Evolutionary conservation across 768 basidiomycete species (phyloP), one percentile per base, ranked within the genome.

Genomic region (Mycena albidolilacea): DNA sequence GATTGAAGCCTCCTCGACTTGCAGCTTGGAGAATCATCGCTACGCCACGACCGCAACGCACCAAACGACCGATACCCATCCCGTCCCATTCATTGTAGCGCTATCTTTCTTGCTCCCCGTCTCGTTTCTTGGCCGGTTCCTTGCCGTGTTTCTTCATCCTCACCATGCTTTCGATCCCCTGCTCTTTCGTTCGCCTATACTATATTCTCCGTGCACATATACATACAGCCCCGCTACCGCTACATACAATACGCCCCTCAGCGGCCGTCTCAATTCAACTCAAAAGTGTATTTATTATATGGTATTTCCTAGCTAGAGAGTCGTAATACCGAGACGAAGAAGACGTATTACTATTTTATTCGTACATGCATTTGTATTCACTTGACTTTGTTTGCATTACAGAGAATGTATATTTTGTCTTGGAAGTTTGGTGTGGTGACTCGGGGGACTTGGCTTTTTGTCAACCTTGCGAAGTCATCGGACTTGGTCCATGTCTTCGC

Each of bases 221-320:
- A 41, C 9, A 19, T 39, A 15, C 46, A n/a, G n/a, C n/a, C n/a
- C n/a, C n/a, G 19, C 15, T 12, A 30, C 54, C 12, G 12, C 30
- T 19, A 14, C 1, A 4, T 50, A 50, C 44, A 50, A 64, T 64
- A 48, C 63, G 63, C 48, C 39, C 23, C 21, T n/a, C 39, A 44
- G 37, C 21, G 5, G 19, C 11, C 38, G 38, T n/a, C 44, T 15
- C 43, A 67, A 67, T 41, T 67, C 38, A n/a, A 5, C 44, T 5
- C 46, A 68, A 68, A 68, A 68, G 67, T 68, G 67, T 68, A 68
- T 68, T 68, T 68, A 68, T 68, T 52, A 44, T 68, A 68, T 68
- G 11, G 19, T 48, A 63, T 48, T 15, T 19, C 46, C 46, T 48
- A 44, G 11, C 46, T 48, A 14, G 15, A 52, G 50, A 48, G 46